These are phyloP conservation scores for Solanum clarkiae DNA, from an alignment of 257 asterid species.

Conservation along the genomic window DNA sequence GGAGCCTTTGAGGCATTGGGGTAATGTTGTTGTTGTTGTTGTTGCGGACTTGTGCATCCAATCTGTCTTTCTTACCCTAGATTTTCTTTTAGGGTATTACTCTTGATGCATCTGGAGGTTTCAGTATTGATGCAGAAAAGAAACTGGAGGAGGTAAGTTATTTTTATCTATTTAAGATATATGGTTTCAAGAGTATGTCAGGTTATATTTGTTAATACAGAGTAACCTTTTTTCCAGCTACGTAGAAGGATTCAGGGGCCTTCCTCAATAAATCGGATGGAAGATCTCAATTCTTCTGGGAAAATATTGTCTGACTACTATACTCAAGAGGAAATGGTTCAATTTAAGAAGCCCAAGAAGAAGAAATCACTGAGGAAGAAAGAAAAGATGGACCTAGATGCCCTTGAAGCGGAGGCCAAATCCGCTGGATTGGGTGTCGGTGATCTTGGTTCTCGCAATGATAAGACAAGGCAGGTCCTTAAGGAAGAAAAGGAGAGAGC, in stretches of 20 bases:
- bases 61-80: conserved; percentile 4
- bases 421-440: conserved; percentile 79
- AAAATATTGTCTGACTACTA: conserved; percentile 65
- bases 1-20: too few relatives aligned
- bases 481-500: conserved; percentile 67
- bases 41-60: background rate
- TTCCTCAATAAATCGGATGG: conserved; percentile 27
- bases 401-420: conserved; percentile 91
- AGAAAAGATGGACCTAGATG: conserved; percentile 73
- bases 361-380: conserved; percentile 85
- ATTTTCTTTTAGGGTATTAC: conserved; percentile 50
- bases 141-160: conserved; percentile 75
- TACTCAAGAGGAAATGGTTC: conserved; percentile 80
- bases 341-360: conserved; percentile 88
- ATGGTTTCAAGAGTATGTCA: background rate
- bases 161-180: conserved; percentile 5
- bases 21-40: too few relatives aligned
- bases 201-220: conserved; percentile 1
- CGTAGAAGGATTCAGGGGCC: conserved; percentile 75
- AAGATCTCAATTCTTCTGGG: conserved; percentile 52
- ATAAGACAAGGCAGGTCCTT: conserved; percentile 53
- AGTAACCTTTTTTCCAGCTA: conserved; percentile 35
- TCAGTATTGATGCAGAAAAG: conserved; percentile 80
- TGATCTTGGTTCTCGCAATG: conserved; percentile 83
- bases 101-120: conserved; percentile 82